Evolutionary conservation across 176 grass and related monocot genomes (phyloP).

Genomic region (Triticum turgidum): DNA sequence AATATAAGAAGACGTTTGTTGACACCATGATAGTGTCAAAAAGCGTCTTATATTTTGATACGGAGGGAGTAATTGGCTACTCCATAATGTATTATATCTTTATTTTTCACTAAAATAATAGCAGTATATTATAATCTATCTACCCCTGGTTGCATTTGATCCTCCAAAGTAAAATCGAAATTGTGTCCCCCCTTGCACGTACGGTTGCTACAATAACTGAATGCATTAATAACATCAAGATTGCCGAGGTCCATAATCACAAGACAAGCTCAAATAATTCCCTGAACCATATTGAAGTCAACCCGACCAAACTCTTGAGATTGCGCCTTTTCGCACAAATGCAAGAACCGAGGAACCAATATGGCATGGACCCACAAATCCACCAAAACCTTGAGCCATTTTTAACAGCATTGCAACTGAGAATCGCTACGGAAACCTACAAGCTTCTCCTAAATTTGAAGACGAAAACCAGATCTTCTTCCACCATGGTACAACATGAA

Average conservation of each 20-base stretch:
- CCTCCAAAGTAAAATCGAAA: constrained; percentile 21
- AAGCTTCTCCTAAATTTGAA: background rate
- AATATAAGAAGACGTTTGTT: too few species aligned
- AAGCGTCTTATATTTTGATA: too few species aligned
- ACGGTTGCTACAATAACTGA: constrained; percentile 27
- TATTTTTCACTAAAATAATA: constrained; percentile 11
- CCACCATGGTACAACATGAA: background rate
- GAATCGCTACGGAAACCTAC: background rate
- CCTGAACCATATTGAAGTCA: constrained; percentile 40
- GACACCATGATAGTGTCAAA: too few species aligned
- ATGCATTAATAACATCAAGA: constrained; percentile 33
- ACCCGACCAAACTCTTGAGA: constrained; percentile 16
- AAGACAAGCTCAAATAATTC: constrained; percentile 33
- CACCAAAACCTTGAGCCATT: background rate
- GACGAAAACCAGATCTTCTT: constrained; percentile 25
- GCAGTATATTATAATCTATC: constrained; percentile 11
- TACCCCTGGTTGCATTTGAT: constrained; percentile 9
- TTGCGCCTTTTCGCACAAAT: constrained; percentile 18
- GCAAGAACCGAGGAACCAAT: background rate
- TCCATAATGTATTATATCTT: constrained; percentile 12
- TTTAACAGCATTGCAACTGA: constrained; percentile 7
- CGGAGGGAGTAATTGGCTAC: background rate
- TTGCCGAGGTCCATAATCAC: constrained; percentile 30
- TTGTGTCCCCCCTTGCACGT: constrained; percentile 5
- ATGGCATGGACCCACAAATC: background rate